These are phyloP conservation scores for Vitis riparia DNA, from an alignment of 164 flowering plant genomes.

Conservation along the genomic window DNA sequence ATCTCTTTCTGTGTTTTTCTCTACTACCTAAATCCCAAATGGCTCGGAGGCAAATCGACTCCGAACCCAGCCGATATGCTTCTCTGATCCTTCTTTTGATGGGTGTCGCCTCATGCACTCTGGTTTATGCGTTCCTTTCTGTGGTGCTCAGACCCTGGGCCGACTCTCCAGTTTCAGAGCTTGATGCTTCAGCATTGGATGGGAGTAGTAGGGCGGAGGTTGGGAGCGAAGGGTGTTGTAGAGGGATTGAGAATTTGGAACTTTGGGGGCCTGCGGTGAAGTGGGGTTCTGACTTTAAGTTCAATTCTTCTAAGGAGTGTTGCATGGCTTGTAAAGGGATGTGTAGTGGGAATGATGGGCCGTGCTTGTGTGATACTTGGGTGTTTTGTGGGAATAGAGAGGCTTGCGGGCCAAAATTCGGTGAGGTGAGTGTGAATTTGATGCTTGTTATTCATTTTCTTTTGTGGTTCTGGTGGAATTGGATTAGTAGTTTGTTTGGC, in stretches of 20 bases:
- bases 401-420: conserved; percentile 71
- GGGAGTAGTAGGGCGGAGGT: conserved; percentile 6
- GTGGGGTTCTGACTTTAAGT: conserved; percentile 90
- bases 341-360: conserved; percentile 79
- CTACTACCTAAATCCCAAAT: conserved; percentile 27
- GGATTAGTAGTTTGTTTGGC: neutral
- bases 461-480: neutral
- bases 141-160: conserved; percentile 23
- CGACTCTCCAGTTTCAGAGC: conserved; percentile 9
- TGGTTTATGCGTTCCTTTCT: conserved; percentile 54
- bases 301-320: conserved; percentile 67
- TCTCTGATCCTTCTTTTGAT: conserved; percentile 36
- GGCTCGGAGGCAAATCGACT: conserved; percentile 56
- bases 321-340: conserved; percentile 84
- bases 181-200: conserved; percentile 10
- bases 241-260: conserved; percentile 78
- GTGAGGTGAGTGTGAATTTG: conserved; percentile 57
- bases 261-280: conserved; percentile 94
- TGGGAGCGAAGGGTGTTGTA: conserved; percentile 54
- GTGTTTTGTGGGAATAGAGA: conserved; percentile 79
- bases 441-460: conserved; percentile 1
- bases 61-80: conserved; percentile 40
- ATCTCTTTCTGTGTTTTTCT: conserved; percentile 25
- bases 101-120: conserved; percentile 43
- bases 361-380: conserved; percentile 93